Percentiles rank a stretch among this genome's conserved stretches.
Evolutionary conservation across 345 rosid species (phyloP).

Genomic region (Trapa bicornis): DNA sequence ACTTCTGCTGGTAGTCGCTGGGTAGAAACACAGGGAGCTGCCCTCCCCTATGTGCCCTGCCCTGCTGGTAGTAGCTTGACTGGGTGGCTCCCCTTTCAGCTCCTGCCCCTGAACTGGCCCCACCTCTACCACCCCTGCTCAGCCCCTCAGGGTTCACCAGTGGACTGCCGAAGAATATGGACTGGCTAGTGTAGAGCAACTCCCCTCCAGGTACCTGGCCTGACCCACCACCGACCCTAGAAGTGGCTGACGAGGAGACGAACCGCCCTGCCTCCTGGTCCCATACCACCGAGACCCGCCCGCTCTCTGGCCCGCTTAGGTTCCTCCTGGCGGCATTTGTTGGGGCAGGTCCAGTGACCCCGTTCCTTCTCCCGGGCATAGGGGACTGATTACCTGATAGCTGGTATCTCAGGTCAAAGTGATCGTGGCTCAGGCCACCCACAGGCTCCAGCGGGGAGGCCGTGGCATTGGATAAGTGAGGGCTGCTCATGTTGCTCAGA

Average conservation of each 20-base stretch:
- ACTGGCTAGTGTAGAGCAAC: conserved; percentile 41
- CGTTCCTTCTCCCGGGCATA: conserved; percentile 11
- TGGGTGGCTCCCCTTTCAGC: conserved; percentile 28
- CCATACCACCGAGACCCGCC: conserved; percentile 60
- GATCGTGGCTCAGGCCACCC: conserved; percentile 31
- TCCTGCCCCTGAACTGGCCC: conserved; percentile 13
- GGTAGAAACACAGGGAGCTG: conserved; percentile 86
- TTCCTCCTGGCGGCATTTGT: conserved; percentile 28
- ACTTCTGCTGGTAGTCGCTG: conserved; percentile 48
- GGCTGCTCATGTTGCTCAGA: conserved; percentile 45
- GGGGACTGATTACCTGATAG: conserved; percentile 3
- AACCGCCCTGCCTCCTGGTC: conserved; percentile 84
- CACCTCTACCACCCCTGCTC: conserved; percentile 24
- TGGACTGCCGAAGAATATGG: conserved; percentile 61
- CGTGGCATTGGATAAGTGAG: conserved; percentile 29
- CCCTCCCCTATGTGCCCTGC: conserved; percentile 57
- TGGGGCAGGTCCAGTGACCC: conserved; percentile 19
- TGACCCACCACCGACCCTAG: conserved; percentile 11
- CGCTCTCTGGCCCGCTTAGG: conserved; percentile 20
- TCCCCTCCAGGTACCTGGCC: conserved; percentile 38
- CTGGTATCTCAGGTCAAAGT: conserved; percentile 63
- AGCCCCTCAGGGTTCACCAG: conserved; percentile 30
- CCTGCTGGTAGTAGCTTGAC: conserved; percentile 39
- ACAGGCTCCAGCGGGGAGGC: conserved; percentile 34
- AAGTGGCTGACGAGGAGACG: conserved; percentile 35